Conservation (phyloP, 148 eudicot species). For the Nyssa sinensis region DNA sequence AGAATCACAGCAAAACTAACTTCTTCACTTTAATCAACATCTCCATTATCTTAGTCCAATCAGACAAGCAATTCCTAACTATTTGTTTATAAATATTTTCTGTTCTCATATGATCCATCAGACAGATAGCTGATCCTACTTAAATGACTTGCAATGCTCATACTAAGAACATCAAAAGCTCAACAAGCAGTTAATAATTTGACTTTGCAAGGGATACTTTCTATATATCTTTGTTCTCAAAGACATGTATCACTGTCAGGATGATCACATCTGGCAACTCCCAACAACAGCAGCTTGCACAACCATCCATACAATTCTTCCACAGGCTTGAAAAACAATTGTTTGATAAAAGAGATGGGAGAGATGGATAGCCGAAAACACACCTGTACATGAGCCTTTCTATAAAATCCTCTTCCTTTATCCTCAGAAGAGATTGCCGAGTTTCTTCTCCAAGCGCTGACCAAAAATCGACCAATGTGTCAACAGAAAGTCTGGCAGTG, state of each 20-base stretch:
- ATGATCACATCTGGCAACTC: too few relatives aligned
- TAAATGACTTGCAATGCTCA: background rate
- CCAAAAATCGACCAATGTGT: slow-evolving; percentile 97
- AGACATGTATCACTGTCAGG: too few relatives aligned
- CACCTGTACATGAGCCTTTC: slow-evolving; percentile 97
- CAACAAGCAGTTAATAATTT: too few relatives aligned
- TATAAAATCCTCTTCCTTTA: slow-evolving; percentile 98
- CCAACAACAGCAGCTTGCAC: background rate
- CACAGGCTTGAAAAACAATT: background rate
- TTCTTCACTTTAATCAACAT: too few relatives aligned
- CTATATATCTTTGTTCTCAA: too few relatives aligned
- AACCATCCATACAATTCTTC: background rate
- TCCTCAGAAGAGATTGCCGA: slow-evolving; percentile 75
- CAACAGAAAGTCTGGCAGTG: slow-evolving; percentile 94
- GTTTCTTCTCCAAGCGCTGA: slow-evolving; percentile 97
- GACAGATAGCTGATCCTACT: background rate
- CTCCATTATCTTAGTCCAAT: background rate
- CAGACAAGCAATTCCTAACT: background rate
- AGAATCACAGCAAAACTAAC: too few relatives aligned
- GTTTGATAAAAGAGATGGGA: background rate
- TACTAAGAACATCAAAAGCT: too few relatives aligned
- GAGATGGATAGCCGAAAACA: slow-evolving; percentile 17
- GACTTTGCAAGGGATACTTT: too few relatives aligned
- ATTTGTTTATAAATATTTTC: background rate
- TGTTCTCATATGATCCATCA: background rate